Conservation (phyloP, 129 eudicot species). For the Calendula officinalis region DNA sequence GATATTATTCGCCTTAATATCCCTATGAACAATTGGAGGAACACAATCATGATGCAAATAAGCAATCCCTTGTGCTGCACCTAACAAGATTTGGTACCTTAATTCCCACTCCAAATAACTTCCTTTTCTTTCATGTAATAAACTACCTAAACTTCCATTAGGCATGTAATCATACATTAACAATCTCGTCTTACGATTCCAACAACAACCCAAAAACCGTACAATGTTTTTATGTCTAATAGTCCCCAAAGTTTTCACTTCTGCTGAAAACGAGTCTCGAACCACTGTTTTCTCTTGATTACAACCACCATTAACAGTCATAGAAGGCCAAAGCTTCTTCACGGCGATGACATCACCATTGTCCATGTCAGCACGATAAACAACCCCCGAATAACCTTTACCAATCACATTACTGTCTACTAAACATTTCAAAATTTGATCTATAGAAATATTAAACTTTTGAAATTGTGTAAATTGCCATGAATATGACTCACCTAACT, state of each 20-base stretch:
- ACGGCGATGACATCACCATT: slow-evolving; percentile 43
- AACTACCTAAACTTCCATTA: slow-evolving; percentile 53
- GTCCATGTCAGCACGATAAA: slow-evolving; percentile 51
- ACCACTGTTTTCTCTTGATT: slow-evolving; percentile 21
- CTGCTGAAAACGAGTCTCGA: slow-evolving; percentile 54
- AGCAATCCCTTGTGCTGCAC: slow-evolving; percentile 58
- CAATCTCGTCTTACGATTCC: slow-evolving; percentile 47
- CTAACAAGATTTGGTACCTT: slow-evolving; percentile 50
- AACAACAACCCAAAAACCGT: slow-evolving; percentile 54
- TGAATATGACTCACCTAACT: slow-evolving; percentile 23
- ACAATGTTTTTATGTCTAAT: slow-evolving; percentile 58
- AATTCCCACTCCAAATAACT: slow-evolving; percentile 50
- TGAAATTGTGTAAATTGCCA: slow-evolving; percentile 61
- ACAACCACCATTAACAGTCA: slow-evolving; percentile 25
- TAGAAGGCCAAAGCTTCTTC: slow-evolving; percentile 53
- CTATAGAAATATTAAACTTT: slow-evolving; percentile 43
- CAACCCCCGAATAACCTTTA: slow-evolving; percentile 52
- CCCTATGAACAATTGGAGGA: slow-evolving; percentile 59
- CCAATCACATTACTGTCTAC: slow-evolving; percentile 51
- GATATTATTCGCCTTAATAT: slow-evolving; percentile 54
- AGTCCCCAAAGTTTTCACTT: slow-evolving; percentile 50
- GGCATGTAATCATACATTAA: slow-evolving; percentile 56
- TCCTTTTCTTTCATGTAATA: slow-evolving; percentile 47
- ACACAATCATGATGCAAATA: slow-evolving; percentile 64
- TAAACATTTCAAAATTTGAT: slow-evolving; percentile 40